These are phyloP conservation scores for Crucibulum laeve DNA, from an alignment of 768 basidiomycete genomes.

Conservation along the genomic window DNA sequence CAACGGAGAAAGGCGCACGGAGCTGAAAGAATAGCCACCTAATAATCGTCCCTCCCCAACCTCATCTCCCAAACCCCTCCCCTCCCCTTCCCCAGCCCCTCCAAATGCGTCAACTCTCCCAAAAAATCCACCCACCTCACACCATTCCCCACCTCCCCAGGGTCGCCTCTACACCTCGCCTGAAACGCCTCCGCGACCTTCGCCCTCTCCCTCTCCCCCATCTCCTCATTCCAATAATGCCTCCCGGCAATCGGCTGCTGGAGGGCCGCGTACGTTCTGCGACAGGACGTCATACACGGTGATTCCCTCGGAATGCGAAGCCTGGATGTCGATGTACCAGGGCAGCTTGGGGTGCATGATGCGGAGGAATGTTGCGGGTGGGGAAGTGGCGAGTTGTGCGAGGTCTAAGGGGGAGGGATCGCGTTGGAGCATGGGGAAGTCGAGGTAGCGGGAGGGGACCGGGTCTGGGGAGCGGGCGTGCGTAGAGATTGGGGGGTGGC, in stretches of 20 bases:
- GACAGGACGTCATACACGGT: conserved; percentile 52
- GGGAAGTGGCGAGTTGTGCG: conserved; percentile 48
- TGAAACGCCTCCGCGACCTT: conserved; percentile 41
- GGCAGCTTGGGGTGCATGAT: conserved; percentile 54
- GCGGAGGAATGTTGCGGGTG: conserved; percentile 46
- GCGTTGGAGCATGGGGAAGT: conserved; percentile 42
- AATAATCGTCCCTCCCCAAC: too few species aligned
- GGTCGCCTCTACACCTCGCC: conserved; percentile 32
- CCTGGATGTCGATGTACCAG: conserved; percentile 62
- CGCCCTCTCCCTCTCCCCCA: conserved; percentile 40
- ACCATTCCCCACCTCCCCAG: conserved; percentile 31
- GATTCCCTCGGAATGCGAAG: conserved; percentile 46
- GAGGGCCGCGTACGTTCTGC: conserved; percentile 41
- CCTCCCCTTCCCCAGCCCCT: conserved; percentile 48
- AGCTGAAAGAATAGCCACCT: too few species aligned
- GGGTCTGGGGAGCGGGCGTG: too few species aligned
- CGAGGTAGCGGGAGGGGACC: conserved; percentile 20
- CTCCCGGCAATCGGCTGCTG: conserved; percentile 37
- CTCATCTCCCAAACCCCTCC: conserved; percentile 68
- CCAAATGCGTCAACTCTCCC: conserved; percentile 45
- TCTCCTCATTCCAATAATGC: conserved; percentile 58
- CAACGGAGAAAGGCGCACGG: too few species aligned
- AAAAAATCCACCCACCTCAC: conserved; percentile 60
- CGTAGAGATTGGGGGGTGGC: too few species aligned
- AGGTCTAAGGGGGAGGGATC: conserved; percentile 44